Conservation (phyloP, 2,329 filamentous ascomycete species). For the Colletotrichum zoysiae region DNA sequence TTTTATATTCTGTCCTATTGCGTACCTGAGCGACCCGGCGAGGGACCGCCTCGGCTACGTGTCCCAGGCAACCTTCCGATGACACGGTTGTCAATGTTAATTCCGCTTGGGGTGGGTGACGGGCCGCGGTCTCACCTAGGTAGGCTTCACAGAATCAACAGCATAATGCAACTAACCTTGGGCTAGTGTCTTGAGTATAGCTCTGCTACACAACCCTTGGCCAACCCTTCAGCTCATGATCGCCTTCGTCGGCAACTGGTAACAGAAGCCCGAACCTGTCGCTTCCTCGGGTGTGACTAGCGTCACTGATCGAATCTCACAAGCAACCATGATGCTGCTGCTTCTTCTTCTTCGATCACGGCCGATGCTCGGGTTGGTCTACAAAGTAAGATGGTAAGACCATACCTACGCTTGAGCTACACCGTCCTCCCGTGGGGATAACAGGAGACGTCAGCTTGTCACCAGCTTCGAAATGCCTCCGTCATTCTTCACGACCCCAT, state of each 20-base stretch:
- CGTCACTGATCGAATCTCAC: background rate
- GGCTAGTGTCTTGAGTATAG: constrained; percentile 1
- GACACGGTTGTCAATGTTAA: background rate
- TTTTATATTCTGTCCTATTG: no score
- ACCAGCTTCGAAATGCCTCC: background rate
- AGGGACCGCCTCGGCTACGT: no score
- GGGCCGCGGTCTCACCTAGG: constrained; percentile 8
- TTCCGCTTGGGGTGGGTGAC: background rate
- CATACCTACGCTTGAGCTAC: background rate
- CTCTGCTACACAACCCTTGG: background rate
- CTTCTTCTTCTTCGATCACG: background rate
- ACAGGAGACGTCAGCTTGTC: background rate
- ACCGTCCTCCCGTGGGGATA: background rate
- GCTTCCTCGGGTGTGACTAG: background rate
- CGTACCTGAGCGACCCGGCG: no score
- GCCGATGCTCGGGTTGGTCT: background rate
- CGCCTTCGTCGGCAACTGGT: constrained; percentile 4
- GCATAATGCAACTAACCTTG: constrained; percentile 18
- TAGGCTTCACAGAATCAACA: background rate
- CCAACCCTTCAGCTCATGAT: background rate
- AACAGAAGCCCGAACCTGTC: constrained; percentile 20
- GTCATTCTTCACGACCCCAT: background rate
- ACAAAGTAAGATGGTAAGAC: background rate
- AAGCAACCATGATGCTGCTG: background rate
- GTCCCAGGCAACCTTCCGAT: background rate